phyloP scores from a whole-genome alignment of 2,329 filamentous ascomycete genomes.

The Aspergillus neoniger region DNA sequence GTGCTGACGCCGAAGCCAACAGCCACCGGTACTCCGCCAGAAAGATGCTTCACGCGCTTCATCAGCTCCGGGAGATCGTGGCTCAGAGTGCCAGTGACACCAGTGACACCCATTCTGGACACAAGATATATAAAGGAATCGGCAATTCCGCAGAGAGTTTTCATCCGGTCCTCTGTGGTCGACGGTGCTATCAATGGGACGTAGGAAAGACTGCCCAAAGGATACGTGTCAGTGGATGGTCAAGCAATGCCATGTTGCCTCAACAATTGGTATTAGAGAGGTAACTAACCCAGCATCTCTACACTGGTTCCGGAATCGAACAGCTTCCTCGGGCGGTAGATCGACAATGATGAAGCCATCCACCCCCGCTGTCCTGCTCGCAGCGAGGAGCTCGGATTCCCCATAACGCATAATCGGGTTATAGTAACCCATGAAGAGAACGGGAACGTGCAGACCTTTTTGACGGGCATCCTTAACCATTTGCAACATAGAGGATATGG shows the following conservation, averaged over 20 bases:
- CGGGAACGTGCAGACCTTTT: constrained; percentile 73
- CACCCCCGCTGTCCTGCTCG: constrained; percentile 78
- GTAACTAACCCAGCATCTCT: constrained; percentile 66
- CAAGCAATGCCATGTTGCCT: no score
- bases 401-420: constrained; percentile 91
- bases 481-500: constrained; percentile 71
- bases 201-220: constrained; percentile 71
- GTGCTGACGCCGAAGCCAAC: constrained; percentile 95
- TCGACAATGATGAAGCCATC: constrained; percentile 98
- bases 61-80: constrained; percentile 75
- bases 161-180: constrained; percentile 87
- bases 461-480: constrained; percentile 79
- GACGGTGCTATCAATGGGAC: constrained; percentile 89
- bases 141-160: constrained; percentile 85
- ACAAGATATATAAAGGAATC: constrained; percentile 98
- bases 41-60: constrained; percentile 80
- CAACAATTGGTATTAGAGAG: no score
- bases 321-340: constrained; percentile 90
- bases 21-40: constrained; percentile 79
- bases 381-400: constrained; percentile 77
- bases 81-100: constrained; percentile 78
- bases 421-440: constrained; percentile 97
- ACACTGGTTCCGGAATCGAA: constrained; percentile 85
- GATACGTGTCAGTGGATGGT: not conserved
- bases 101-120: constrained; percentile 91